These are phyloP conservation scores for Coemansia sp. DNA, from an alignment of 192 early-diverging fungal genomes.

Conservation along the genomic window DNA sequence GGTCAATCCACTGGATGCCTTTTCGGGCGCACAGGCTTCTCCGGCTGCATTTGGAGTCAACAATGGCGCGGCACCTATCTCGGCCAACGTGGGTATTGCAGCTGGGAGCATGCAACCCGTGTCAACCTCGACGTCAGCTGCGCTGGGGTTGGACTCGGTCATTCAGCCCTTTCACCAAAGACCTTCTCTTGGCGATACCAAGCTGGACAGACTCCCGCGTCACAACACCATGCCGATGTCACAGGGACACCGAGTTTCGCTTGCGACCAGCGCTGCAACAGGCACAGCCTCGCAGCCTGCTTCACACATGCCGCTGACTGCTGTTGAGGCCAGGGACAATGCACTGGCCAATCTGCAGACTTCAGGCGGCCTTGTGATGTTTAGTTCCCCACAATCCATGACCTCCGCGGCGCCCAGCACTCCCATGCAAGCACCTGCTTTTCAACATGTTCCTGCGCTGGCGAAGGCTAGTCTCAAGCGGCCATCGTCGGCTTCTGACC, in stretches of 20 bases:
- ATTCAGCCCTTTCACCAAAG: slow-evolving; percentile 18
- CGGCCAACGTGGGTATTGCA: slow-evolving; percentile 9
- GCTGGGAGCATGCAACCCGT: slow-evolving; percentile 41
- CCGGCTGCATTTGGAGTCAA: slow-evolving; percentile 3
- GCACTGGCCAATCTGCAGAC: slow-evolving; percentile 6
- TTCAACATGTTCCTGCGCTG: neutral
- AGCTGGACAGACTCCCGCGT: slow-evolving; percentile 8
- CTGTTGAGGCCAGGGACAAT: slow-evolving; percentile 7
- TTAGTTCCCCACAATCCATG: slow-evolving; percentile 1
- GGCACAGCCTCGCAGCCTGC: neutral
- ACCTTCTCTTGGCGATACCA: slow-evolving; percentile 12
- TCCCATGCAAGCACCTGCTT: slow-evolving; percentile 3
- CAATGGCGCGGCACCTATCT: slow-evolving; percentile 4
- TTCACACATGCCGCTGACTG: slow-evolving; percentile 10
- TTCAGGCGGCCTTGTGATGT: slow-evolving; percentile 8
- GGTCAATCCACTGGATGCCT: slow-evolving; percentile 28
- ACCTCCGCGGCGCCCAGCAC: neutral
- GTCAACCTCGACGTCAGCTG: slow-evolving; percentile 29
- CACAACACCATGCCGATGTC: slow-evolving; percentile 37
- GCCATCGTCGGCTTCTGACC: slow-evolving; percentile 1
- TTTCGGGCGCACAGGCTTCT: neutral
- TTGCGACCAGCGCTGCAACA: slow-evolving; percentile 5
- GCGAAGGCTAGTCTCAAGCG: neutral
- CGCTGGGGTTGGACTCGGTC: slow-evolving; percentile 11
- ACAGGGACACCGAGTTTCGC: slow-evolving; percentile 17